A percentile compares a stretch with the other conserved stretches of the same genome.
These are phyloP conservation scores for Panicum miliaceum DNA, from an alignment of 176 grass and related monocot species.

Conservation along the genomic window DNA sequence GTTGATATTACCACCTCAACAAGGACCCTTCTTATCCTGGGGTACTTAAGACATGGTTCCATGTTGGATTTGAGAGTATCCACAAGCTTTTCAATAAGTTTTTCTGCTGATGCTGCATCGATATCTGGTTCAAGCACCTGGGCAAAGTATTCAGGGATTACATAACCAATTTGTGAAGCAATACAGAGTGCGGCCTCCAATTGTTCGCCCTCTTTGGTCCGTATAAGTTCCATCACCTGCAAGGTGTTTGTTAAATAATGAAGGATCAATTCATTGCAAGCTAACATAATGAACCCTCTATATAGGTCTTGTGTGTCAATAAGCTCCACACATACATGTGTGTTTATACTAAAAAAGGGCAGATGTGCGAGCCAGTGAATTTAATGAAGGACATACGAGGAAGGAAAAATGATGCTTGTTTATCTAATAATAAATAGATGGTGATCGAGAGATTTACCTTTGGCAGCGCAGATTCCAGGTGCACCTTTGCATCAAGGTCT, in stretches of 20 bases:
- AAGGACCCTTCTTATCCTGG: background rate
- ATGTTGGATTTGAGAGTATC: background rate
- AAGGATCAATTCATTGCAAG: background rate
- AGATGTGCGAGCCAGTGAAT: background rate
- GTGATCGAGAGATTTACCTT: background rate
- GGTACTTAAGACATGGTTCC: background rate
- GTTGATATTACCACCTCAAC: background rate
- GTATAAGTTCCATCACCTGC: background rate
- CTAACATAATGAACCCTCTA: background rate
- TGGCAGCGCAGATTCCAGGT: background rate
- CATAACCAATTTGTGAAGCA: background rate
- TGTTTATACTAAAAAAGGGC: too few species aligned
- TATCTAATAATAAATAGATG: background rate
- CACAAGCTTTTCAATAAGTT: background rate
- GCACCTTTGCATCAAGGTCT: background rate
- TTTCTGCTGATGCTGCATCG: background rate
- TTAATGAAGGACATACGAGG: background rate
- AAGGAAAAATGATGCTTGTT: background rate
- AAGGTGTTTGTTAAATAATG: background rate
- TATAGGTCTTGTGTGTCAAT: too few species aligned
- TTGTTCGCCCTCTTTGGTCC: background rate
- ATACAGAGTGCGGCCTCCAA: background rate
- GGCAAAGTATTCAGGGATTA: background rate
- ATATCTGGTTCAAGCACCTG: background rate
- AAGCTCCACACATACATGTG: too few species aligned